Evolutionary conservation across 257 asterid genomes (phyloP), one percentile per base, ranked within the genome.

Genomic region (Nicotiana paniculata): DNA sequence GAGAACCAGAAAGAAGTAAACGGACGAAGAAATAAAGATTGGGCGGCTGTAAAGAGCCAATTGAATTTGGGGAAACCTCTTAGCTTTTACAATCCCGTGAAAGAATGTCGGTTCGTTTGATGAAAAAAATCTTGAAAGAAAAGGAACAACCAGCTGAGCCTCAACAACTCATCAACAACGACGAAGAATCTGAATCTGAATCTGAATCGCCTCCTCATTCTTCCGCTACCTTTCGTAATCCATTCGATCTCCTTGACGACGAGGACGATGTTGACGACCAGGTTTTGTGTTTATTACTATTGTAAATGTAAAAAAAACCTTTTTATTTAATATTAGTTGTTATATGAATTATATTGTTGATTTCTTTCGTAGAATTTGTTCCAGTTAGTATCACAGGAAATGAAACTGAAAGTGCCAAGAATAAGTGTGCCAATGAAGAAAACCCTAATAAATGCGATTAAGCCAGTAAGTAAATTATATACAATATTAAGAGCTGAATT

Each of bases 221-320:
- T 46, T 37, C 85, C 21, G 28, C 77, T 24, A 16, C 61, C 28
- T 35, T 53, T 53, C 62, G 51, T 6, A 82, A 82, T 55, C 85
- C 85, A 9, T 82, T 82, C 53, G 85, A 82, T 82, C 75, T 82
- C 17, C 85, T 82, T 54, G 85, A 77, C 57, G 37, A 82, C 5
- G 85, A 82, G 16, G 75, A 82, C 13, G 78, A 81, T 66, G 57
- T 67, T 81, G 83, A 66, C 28, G 83, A 66, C 18, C 83, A 66
- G 83, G 83, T 79, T 43, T 43, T 54, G 13, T 61, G 35, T 32
- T 37, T 59, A 26, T 9, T 39, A 35, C 9, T 10, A 24, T 79
- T 26, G 55, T 2, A 18, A 10, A 13, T 15, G 24, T 21, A 30
- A 24, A 46, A 4, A 2, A 33, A 2, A 1, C 3, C 58, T 55